phyloP scores from a whole-genome alignment of 306 rosid genomes.

The Chamaecrista fasciculata region DNA sequence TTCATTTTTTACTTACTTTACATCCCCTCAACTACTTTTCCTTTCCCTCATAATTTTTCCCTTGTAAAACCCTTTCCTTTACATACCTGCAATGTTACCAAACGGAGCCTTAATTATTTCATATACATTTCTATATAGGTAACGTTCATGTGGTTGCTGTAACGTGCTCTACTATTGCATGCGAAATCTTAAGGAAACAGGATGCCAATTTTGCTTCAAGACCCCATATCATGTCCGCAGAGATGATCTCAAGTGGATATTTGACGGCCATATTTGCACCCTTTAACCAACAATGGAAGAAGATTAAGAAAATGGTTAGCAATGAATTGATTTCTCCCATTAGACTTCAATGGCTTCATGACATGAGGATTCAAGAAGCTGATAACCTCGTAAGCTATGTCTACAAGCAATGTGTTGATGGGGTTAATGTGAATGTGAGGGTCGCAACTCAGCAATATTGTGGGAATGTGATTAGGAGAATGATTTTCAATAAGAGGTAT shows the following conservation, averaged over 20 bases:
- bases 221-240: background rate
- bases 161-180: conserved; percentile 19
- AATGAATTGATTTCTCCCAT: background rate
- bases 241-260: conserved; percentile 17
- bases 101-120: no score
- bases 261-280: background rate
- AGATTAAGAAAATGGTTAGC: background rate
- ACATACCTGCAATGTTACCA: no score
- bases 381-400: background rate
- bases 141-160: background rate
- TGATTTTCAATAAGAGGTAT: background rate
- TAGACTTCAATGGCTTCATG: background rate
- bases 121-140: no score
- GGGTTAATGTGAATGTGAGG: background rate
- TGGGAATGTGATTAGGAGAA: background rate
- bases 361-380: background rate
- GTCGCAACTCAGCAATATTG: background rate
- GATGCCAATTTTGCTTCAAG: conserved; percentile 31
- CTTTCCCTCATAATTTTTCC: no score
- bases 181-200: conserved; percentile 20
- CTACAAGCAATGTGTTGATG: background rate
- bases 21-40: no score
- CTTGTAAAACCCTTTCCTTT: no score
- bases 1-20: no score
- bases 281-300: conserved; percentile 1